phyloP scores from a whole-genome alignment of 2,329 filamentous ascomycete genomes.

The Pseudogymnoascus destructans region DNA sequence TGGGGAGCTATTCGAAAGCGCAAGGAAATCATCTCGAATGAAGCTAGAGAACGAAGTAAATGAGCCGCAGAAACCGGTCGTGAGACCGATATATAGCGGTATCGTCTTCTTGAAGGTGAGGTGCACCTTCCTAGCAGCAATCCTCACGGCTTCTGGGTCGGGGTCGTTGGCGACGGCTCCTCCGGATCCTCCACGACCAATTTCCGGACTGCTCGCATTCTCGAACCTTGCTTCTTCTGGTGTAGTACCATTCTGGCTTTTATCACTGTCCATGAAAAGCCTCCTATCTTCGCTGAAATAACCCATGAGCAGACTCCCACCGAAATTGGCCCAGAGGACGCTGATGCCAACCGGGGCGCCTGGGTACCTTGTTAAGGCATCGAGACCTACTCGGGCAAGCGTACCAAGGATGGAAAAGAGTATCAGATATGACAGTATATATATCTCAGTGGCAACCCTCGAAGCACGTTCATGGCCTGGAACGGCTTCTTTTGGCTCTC shows the following conservation, averaged over 20 bases:
- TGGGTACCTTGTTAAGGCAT: conserved; percentile 67
- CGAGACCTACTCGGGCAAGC: conserved; percentile 66
- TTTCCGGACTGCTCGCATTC: conserved; percentile 14
- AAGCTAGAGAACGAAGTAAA: conserved; percentile 86
- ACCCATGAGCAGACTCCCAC: conserved; percentile 70
- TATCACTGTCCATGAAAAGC: conserved; percentile 44
- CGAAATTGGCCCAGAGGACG: conserved; percentile 79
- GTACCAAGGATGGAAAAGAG: conserved; percentile 80
- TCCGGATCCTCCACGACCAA: conserved; percentile 9
- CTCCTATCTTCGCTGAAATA: conserved; percentile 69
- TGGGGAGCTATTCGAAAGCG: conserved; percentile 60
- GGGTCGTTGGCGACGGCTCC: conserved; percentile 10
- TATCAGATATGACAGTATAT: conserved; percentile 69
- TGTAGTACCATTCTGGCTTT: conserved; percentile 24
- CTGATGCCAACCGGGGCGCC: conserved; percentile 61
- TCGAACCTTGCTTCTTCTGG: conserved; percentile 26
- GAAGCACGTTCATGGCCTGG: conserved; percentile 26
- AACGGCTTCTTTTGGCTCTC: background rate
- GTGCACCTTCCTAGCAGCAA: conserved; percentile 42
- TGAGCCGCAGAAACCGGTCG: conserved; percentile 78
- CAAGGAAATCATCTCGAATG: conserved; percentile 66
- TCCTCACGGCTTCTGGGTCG: conserved; percentile 13
- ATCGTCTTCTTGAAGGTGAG: conserved; percentile 66
- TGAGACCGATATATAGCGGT: conserved; percentile 74
- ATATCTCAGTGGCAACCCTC: conserved; percentile 42